Base-by-base conservation (phyloP, 768 basidiomycete genomes). In the Suillus occidentalis region DNA sequence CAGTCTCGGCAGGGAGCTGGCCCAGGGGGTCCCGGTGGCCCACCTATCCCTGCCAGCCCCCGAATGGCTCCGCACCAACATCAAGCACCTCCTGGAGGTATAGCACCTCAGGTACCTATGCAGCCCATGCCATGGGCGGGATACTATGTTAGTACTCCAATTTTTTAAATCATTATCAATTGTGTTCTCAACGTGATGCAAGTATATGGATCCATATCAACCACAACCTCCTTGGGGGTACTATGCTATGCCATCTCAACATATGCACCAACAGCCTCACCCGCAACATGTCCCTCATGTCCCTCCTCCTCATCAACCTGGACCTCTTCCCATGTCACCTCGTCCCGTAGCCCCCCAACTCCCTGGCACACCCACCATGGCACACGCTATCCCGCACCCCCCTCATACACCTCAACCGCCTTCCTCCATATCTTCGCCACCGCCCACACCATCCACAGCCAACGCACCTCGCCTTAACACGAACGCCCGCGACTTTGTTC, bases 261-360 rank as follows among this genome's bases (percentile, higher is more conserved):
- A 67, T 49, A 76, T 76, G 67, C 80, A 78, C 12, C 79, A 73
- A 63, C 77, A 72, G n/a, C 73, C 74, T 13, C 87, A 84, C 22
- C 85, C 82, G 68, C 80, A 80, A 20, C 81, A 82, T 39, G 83
- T 83, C 7, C 79, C 82, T 71, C 67, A 78, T 31, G 76, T 73
- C 31, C 72, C 74, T 37, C 74, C 78, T 0, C 71, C 73, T 25
- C 70, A 75, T n/a, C 71, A 78, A 63, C 80, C 78, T 58, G 72
- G 78, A 37, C 82, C 81, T 34, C 84, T 88, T 76, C 82, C 89
- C 6, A 85, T 92, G 81, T 91, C 91, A 18, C 90, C 91, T 43
- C 85, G 89, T 67, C 87, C 84, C 70, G 84, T 82, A 40, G 81
- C 84, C 58, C 80, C 79, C 14, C 77, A 70, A 58, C 70, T 89